Conservation (phyloP, 2,329 filamentous ascomycete species). For the Eurotiales sp. region DNA sequence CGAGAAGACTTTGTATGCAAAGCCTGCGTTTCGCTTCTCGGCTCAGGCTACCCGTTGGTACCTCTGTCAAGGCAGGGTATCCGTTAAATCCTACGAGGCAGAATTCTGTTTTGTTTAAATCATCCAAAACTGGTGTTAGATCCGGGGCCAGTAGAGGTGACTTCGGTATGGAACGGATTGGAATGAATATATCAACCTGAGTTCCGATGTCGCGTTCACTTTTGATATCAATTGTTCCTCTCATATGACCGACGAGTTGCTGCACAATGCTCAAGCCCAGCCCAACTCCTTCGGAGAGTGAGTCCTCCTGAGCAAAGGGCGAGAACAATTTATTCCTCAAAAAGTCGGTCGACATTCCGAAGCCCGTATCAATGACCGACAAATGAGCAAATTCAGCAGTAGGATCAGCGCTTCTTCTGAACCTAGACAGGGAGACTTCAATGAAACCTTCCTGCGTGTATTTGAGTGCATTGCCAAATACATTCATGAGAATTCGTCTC, state of each 20-base stretch:
- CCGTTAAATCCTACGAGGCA: slow-evolving; percentile 27
- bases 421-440: slow-evolving; percentile 25
- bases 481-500: slow-evolving; percentile 35
- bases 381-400: slow-evolving; percentile 27
- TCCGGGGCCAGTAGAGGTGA: not conserved
- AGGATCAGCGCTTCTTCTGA: slow-evolving; percentile 10
- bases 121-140: not conserved
- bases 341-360: slow-evolving; percentile 60
- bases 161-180: slow-evolving; percentile 16
- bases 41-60: slow-evolving; percentile 21
- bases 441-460: slow-evolving; percentile 23
- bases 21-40: slow-evolving; percentile 28
- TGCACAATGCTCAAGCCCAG: slow-evolving; percentile 62
- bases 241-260: slow-evolving; percentile 53
- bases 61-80: slow-evolving; percentile 21
- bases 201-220: slow-evolving; percentile 33
- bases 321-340: slow-evolving; percentile 56
- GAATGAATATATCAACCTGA: slow-evolving; percentile 27
- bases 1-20: slow-evolving; percentile 24
- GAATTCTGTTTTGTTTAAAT: slow-evolving; percentile 15
- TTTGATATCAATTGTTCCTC: slow-evolving; percentile 54
- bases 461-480: slow-evolving; percentile 1
- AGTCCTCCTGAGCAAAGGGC: slow-evolving; percentile 61
- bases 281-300: slow-evolving; percentile 57
- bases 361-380: slow-evolving; percentile 58